A percentile compares a stretch with the other conserved stretches of the same genome.
These are phyloP conservation scores for Bryum argenteum DNA, from an alignment of 225 moss, liverwort and hornwort species.

Conservation along the genomic window DNA sequence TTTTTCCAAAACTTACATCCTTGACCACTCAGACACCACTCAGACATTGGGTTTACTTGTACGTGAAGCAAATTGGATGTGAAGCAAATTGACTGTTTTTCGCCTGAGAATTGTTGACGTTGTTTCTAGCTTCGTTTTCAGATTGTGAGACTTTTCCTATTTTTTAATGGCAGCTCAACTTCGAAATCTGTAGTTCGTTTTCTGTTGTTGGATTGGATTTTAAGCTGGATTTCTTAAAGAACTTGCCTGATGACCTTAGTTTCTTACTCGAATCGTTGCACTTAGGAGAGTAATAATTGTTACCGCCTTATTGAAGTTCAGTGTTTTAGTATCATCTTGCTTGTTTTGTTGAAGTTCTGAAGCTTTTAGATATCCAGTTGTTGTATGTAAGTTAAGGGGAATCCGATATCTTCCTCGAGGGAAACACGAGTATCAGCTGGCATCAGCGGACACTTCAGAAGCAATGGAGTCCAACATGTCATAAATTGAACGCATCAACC, in stretches of 20 bases:
- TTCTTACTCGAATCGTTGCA: slow-evolving; percentile 12
- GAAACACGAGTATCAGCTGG: not conserved
- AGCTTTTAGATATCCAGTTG: slow-evolving; percentile 18
- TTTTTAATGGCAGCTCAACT: no score
- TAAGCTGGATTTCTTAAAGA: not conserved
- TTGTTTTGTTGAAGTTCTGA: slow-evolving; percentile 20
- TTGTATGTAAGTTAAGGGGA: slow-evolving; percentile 36
- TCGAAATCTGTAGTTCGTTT: no score
- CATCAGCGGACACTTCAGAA: slow-evolving; percentile 28
- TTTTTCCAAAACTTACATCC: no score
- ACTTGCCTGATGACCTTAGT: slow-evolving; percentile 8
- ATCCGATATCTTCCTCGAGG: not conserved
- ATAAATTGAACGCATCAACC: no score
- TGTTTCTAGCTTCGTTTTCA: not conserved
- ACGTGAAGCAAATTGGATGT: not conserved
- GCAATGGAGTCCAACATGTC: slow-evolving; percentile 28
- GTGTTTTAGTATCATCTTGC: not conserved
- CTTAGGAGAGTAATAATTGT: not conserved
- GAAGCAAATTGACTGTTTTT: not conserved
- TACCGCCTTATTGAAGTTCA: not conserved
- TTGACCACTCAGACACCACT: no score
- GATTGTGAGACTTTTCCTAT: not conserved
- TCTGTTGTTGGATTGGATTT: no score
- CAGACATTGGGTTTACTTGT: no score
- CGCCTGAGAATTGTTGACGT: not conserved